Evolutionary conservation across 2,329 filamentous ascomycete species (phyloP), one percentile per base, ranked within the genome.

Genomic region (Knufia petricola): DNA sequence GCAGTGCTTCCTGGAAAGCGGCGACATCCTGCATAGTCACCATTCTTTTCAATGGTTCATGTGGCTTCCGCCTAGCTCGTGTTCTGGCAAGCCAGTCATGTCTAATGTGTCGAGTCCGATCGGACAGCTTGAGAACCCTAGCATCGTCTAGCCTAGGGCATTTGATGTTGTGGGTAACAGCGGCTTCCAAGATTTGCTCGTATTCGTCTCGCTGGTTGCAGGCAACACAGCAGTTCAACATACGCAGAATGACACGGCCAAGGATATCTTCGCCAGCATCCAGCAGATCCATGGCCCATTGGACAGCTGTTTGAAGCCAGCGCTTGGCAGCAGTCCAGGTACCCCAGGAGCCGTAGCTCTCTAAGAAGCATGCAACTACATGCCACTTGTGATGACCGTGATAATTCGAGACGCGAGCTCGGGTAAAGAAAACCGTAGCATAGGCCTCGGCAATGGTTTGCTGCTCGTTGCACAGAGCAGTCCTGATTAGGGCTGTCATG

Each of bases 401-500:
- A 38, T 50, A 52, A 19, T 52, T 43, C 12, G n/a, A 12, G 12
- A 12, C 30, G 4, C 12, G 17, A 2, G 30, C 15, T 6, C 30
- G 43, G n/a, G 19, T 28, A 21, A 36, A 46, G 32, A 46, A 46
- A 12, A 42, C 34, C 10, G 34, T 42, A 24, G 49, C 43, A 50
- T 53, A 58, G n/a, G 50, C 53, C 48, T 57, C 56, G 10, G 56
- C 56, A 32, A 54, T 49, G 10, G 52, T 50, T n/a, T 51, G 47
- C 40, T 58, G 55, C 37, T 51, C 45, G 31, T 48, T 53, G 21
- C 49, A 49, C 8, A 58, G 38, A 7, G 55, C 49, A 15, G 50
- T 34, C 32, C 50, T 50, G 12, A 57, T 48, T 46, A 58, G 44
- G n/a, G 34, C 43, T 15, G 52, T 40, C 23, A 56, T 31, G 24